These are phyloP conservation scores for Copromyces sp. DNA, from an alignment of 495 filamentous ascomycete species.

Conservation along the genomic window DNA sequence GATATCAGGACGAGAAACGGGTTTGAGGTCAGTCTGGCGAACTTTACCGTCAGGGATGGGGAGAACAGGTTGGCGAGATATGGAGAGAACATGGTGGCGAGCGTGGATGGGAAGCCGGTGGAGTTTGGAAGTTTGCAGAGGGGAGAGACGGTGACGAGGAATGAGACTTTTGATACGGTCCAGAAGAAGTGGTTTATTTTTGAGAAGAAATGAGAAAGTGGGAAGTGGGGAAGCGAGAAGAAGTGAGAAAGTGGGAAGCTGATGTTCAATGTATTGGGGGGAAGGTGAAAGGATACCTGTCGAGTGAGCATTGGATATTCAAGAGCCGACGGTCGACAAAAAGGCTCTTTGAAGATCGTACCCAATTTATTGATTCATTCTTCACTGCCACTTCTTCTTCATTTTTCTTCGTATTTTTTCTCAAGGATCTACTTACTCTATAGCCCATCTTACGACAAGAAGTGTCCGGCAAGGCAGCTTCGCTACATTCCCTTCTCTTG, in stretches of 20 bases:
- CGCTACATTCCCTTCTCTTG: too few relatives aligned
- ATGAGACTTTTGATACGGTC: slow-evolving; percentile 13
- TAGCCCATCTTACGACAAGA: too few relatives aligned
- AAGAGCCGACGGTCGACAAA: not conserved
- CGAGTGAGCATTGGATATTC: not conserved
- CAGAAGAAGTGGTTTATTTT: not conserved
- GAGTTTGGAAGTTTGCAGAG: slow-evolving; percentile 1
- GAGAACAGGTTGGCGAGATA: slow-evolving; percentile 36
- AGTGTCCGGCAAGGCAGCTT: too few relatives aligned
- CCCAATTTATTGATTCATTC: too few relatives aligned
- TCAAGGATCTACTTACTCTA: too few relatives aligned
- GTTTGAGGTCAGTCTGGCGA: slow-evolving; percentile 48
- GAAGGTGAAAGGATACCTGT: not conserved
- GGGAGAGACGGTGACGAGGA: not conserved
- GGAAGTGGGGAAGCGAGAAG: not conserved
- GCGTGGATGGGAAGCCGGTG: not conserved
- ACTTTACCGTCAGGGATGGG: slow-evolving; percentile 46
- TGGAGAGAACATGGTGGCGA: slow-evolving; percentile 3
- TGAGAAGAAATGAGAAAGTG: not conserved
- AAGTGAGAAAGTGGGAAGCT: too few relatives aligned
- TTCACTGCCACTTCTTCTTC: too few relatives aligned
- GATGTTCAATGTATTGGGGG: too few relatives aligned
- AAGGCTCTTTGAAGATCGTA: too few relatives aligned
- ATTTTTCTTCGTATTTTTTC: too few relatives aligned
- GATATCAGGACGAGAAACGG: slow-evolving; percentile 30